phyloP scores from a whole-genome alignment of 2,329 filamentous ascomycete species.

The Fusarium staphyleae region DNA sequence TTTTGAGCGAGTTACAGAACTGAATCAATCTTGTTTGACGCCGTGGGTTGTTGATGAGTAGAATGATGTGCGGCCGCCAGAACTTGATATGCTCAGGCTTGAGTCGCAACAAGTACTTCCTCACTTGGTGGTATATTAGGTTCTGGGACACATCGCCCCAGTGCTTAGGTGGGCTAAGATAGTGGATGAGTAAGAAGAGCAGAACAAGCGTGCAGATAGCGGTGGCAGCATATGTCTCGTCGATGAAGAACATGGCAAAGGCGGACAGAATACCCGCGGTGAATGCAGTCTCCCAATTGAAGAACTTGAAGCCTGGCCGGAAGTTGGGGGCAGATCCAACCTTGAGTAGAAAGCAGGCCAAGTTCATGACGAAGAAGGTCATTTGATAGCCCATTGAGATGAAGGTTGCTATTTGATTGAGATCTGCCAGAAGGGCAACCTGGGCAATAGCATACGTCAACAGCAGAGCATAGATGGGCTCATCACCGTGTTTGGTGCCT shows the following conservation, averaged over 20 bases:
- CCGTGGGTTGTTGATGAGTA: conserved; percentile 84
- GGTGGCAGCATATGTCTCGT: conserved; percentile 78
- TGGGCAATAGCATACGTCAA: conserved; percentile 80
- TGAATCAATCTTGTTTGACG: conserved; percentile 83
- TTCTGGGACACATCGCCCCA: conserved; percentile 93
- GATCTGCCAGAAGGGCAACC: conserved; percentile 79
- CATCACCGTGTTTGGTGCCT: conserved; percentile 74
- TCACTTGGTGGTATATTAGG: conserved; percentile 83
- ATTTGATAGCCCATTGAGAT: conserved; percentile 94
- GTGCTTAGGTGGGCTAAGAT: conserved; percentile 81
- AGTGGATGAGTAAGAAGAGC: conserved; percentile 87
- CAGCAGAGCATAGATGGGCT: conserved; percentile 78
- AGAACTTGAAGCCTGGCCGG: conserved; percentile 86
- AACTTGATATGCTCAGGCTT: conserved; percentile 92
- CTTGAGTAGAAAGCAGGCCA: conserved; percentile 86
- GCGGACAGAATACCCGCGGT: conserved; percentile 78
- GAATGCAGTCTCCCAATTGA: conserved; percentile 84
- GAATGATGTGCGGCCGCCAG: conserved; percentile 86
- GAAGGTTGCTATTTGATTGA: conserved; percentile 88
- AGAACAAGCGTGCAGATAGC: conserved; percentile 76
- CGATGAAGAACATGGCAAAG: conserved; percentile 88
- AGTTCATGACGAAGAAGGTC: conserved; percentile 88
- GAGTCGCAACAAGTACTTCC: conserved; percentile 85
- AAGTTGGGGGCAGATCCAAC: conserved; percentile 90
- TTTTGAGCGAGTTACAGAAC: conserved; percentile 91